Base-by-base conservation (phyloP, 768 basidiomycete genomes). In the Lactarius evosmus region DNA sequence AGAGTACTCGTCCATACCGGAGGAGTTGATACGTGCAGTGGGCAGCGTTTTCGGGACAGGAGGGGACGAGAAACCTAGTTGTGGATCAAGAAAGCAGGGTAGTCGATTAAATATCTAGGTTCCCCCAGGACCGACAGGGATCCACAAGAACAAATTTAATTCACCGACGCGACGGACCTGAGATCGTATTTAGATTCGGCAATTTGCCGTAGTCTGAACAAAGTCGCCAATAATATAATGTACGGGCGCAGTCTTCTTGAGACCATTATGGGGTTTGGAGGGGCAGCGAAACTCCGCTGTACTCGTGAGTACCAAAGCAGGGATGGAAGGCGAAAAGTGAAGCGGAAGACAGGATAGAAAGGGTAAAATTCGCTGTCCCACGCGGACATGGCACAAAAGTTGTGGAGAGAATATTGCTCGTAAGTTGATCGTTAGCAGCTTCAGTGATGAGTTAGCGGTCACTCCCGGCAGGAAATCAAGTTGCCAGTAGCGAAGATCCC, bases 141-240 rank as follows among this genome's bases (percentile, higher is more conserved):
- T 40, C 63, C 59, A 65, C 63, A 65, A 61, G 54, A 29, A 41
- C 49, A 65, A 65, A 65, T 19, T 33, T 11, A 32, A 25, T 56
- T 51, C 54, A 32, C 50, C 14, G 34, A 17, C 58, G 58, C 55
- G 52, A 58, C 58, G 59, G 64, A n/a, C 46, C 29, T 55, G 64
- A 57, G 64, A 60, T 61, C 58, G 60, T 52, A 58, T 60, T 52
- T 8, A 25, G 36, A 56, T 46, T 56, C 59, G 60, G 59, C 55
- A 61, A 65, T 4, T 53, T 34, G 34, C 64, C 40, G 49, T 49
- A 36, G 46, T 44, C 50, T 60, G 64, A 65, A 61, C 64, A 65
- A 65, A 61, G 64, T 65, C 58, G 17, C 40, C 60, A 53, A 52
- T 27, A 44, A 44, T 49, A 52, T 40, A 4, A 59, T 34, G 44